These are phyloP conservation scores for Paraconiothyrium sp. DNA, from an alignment of 2,329 filamentous ascomycete species.

Conservation along the genomic window DNA sequence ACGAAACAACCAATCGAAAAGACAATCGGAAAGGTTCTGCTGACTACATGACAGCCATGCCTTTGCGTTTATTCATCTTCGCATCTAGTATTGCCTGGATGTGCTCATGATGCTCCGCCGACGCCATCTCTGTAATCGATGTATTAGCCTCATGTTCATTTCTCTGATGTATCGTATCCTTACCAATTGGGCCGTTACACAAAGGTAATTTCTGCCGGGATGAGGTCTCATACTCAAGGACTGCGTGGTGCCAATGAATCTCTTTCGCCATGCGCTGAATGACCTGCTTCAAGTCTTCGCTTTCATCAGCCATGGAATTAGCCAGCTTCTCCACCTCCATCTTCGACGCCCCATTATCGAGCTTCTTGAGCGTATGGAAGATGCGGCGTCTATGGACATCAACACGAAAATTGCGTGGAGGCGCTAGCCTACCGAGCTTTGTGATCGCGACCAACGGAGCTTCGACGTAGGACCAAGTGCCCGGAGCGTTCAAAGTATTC, in stretches of 20 bases:
- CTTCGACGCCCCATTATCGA: slow-evolving; percentile 20
- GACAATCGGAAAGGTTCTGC: neutral
- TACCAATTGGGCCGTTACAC: slow-evolving; percentile 33
- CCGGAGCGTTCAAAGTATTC: slow-evolving; percentile 28
- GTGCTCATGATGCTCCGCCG: slow-evolving; percentile 34
- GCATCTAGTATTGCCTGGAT: slow-evolving; percentile 32
- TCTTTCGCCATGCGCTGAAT: slow-evolving; percentile 33
- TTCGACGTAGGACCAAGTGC: slow-evolving; percentile 39
- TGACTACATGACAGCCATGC: slow-evolving; percentile 22
- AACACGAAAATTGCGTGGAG: slow-evolving; percentile 25
- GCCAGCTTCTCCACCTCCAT: slow-evolving; percentile 21
- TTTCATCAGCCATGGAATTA: slow-evolving; percentile 6
- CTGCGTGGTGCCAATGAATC: slow-evolving; percentile 28
- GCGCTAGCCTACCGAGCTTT: slow-evolving; percentile 32
- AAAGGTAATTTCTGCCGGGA: slow-evolving; percentile 35
- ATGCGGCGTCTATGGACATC: slow-evolving; percentile 37
- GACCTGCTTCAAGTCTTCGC: slow-evolving; percentile 24
- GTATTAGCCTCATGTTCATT: neutral
- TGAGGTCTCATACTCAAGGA: slow-evolving; percentile 35
- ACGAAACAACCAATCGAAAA: neutral
- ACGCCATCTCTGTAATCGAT: slow-evolving; percentile 1
- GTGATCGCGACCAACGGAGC: slow-evolving; percentile 31
- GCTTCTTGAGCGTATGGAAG: slow-evolving; percentile 28
- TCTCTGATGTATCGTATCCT: neutral
- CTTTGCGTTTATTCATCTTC: slow-evolving; percentile 32